Evolutionary conservation across 352 stramenopile genomes (phyloP).

Genomic region (Globisporangium camurandrum): DNA sequence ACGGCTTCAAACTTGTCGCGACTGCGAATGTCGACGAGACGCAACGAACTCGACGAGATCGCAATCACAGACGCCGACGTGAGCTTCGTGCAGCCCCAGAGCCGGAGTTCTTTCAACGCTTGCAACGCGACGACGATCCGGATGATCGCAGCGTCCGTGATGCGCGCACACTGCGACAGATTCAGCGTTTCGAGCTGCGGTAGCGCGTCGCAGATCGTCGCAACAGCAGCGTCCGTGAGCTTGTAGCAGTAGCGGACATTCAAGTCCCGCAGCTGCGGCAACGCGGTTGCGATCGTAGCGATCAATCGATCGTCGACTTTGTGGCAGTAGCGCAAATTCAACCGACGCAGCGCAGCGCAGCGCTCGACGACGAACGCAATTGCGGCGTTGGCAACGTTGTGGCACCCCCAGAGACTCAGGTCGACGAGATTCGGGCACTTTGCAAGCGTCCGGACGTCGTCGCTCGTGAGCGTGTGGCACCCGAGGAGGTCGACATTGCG

Average conservation of each 20-base stretch:
- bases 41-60: conserved; percentile 59
- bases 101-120: conserved; percentile 58
- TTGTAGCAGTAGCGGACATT: conserved; percentile 87
- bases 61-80: conserved; percentile 62
- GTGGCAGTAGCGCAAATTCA: conserved; percentile 82
- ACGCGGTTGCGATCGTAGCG: conserved; percentile 30
- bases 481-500: conserved; percentile 64
- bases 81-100: conserved; percentile 80
- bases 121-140: conserved; percentile 47
- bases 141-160: conserved; percentile 65
- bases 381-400: conserved; percentile 67
- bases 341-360: conserved; percentile 32
- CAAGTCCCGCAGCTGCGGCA: conserved; percentile 51
- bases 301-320: conserved; percentile 75
- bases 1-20: conserved; percentile 70
- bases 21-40: conserved; percentile 68
- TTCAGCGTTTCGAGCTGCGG: conserved; percentile 53
- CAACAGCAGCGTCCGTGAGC: conserved; percentile 60
- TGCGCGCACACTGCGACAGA: conserved; percentile 72
- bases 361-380: conserved; percentile 46
- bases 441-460: conserved; percentile 37
- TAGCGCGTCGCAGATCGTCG: conserved; percentile 39
- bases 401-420: conserved; percentile 67
- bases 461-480: conserved; percentile 60
- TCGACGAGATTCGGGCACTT: conserved; percentile 39